Evolutionary conservation across 192 early-diverging fungal genomes (phyloP), one percentile per base, ranked within the genome.

Genomic region (Coemansia aciculifera): DNA sequence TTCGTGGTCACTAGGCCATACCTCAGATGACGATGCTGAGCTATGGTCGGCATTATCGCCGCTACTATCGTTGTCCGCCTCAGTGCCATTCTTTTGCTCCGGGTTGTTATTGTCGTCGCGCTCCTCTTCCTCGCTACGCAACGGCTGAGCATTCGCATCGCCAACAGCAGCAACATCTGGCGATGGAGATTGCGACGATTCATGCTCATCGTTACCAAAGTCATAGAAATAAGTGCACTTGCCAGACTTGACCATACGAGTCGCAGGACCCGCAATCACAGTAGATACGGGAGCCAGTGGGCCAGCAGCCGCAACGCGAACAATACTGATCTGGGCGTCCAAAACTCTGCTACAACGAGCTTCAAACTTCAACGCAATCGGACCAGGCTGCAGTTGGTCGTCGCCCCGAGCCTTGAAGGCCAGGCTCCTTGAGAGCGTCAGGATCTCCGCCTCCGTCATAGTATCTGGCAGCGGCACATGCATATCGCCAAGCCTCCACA

Each of bases 401-500:
- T 66, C 63, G 49, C 73, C 73, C 43, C 32, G 62, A 7, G 64
- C 69, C 43, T 81, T 75, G 19, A 72, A 31, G 13, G 59, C 67
- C 64, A 81, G 32, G 4, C 67, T 52, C 17, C 15, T 59, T 19
- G 70, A 66, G 46, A 65, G 17, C 34, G 48, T 17, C n/a, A 39
- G 39, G 23, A 59, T 23, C 63, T 51, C 67, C 0, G 12, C 44
- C 15, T 67, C 65, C 3, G 15, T 10, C 48, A 54, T 24, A 10
- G 63, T 27, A 8, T 59, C 54, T 6, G 44, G 24, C 31, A 57
- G 0, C 3, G 74, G 74, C 31, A 82, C 57, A 2, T 13, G 32
- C 40, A 82, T 65, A 17, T 62, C 42, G n/a, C 71, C 74, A 32
- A 82, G 66, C 24, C 40, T 70, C 79, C 79, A 82, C 62, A 82